Conservation (phyloP, 768 basidiomycete species). For the Hirschioporus abietinus region DNA sequence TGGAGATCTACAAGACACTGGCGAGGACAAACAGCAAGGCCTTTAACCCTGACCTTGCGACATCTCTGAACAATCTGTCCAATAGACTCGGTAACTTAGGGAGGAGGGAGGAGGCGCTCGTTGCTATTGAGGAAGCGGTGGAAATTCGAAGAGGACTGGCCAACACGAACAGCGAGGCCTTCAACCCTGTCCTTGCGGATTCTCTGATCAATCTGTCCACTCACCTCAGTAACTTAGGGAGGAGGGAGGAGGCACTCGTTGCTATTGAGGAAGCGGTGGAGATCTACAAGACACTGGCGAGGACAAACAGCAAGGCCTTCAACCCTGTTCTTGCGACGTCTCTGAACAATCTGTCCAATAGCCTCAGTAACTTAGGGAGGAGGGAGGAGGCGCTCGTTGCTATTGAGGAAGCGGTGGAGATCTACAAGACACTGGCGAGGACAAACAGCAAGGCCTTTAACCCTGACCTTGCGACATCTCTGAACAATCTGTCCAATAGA, state of each 20-base stretch:
- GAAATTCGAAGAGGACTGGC: not conserved
- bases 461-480: conserved; percentile 4
- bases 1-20: conserved; percentile 1
- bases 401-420: not conserved
- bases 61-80: conserved; percentile 10
- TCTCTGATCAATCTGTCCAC: conserved; percentile 6
- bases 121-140: conserved; percentile 3
- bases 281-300: not conserved
- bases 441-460: not conserved
- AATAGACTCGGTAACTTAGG: conserved; percentile 6
- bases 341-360: conserved; percentile 9
- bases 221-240: not conserved
- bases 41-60: conserved; percentile 1
- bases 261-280: conserved; percentile 9
- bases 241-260: conserved; percentile 9
- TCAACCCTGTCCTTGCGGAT: not conserved
- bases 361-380: conserved; percentile 4
- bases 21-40: not conserved
- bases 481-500: conserved; percentile 8
- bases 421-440: not conserved
- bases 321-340: conserved; percentile 7
- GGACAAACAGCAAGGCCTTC: not conserved
- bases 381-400: not conserved
- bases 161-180: not conserved
- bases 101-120: conserved; percentile 9